phyloP scores from a whole-genome alignment of 805 yeast genomes.

The Trichomonascus vanleenenianus region DNA sequence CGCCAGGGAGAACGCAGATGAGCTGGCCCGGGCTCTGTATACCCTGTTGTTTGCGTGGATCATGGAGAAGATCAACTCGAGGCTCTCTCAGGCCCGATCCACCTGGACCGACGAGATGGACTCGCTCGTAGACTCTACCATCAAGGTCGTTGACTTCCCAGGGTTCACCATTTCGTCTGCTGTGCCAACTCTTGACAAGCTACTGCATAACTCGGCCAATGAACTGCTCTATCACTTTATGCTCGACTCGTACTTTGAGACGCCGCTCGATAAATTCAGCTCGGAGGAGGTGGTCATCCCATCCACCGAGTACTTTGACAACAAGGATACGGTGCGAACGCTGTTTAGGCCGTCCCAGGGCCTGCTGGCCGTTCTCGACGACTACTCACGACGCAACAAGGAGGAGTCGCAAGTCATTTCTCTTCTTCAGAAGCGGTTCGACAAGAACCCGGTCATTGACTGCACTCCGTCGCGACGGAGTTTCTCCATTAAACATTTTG shows the following conservation, averaged over 20 bases:
- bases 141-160: conserved; percentile 34
- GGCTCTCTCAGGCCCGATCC: conserved; percentile 25
- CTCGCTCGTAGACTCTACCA: conserved; percentile 27
- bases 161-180: conserved; percentile 30
- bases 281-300: conserved; percentile 40
- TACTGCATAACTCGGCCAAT: conserved; percentile 35
- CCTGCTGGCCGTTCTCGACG: conserved; percentile 31
- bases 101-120: conserved; percentile 14
- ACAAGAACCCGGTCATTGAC: conserved; percentile 19
- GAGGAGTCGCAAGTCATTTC: conserved; percentile 27
- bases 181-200: conserved; percentile 30
- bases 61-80: conserved; percentile 30
- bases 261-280: conserved; percentile 31
- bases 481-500: conserved; percentile 48
- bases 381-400: conserved; percentile 30
- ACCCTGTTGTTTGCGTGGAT: conserved; percentile 33
- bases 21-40: conserved; percentile 34
- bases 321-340: conserved; percentile 47
- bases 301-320: conserved; percentile 49
- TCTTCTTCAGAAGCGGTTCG: conserved; percentile 27
- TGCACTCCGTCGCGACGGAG: conserved; percentile 32
- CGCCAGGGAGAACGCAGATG: conserved; percentile 35
- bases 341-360: conserved; percentile 37
- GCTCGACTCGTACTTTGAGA: conserved; percentile 31
- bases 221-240: conserved; percentile 34